Conservation (phyloP, 805 yeast species). For the Candida succiphila region DNA sequence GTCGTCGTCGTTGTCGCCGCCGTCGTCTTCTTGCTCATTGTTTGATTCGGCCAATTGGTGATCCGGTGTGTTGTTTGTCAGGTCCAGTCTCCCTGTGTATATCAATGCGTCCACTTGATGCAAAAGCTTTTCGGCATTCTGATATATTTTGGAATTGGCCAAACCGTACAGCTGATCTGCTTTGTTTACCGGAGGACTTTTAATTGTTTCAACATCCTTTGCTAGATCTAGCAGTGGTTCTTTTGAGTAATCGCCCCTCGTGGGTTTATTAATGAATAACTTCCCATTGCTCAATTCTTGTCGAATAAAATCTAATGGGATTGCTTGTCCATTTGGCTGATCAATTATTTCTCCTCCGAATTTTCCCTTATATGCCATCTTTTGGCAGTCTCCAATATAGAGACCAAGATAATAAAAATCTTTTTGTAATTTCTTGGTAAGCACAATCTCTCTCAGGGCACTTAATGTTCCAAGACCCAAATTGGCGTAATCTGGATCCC, state of each 20-base stretch:
- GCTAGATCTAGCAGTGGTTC: conserved; percentile 4
- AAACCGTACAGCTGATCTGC: conserved; percentile 32
- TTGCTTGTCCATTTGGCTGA: no score
- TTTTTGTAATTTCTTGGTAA: conserved; percentile 36
- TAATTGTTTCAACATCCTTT: conserved; percentile 7
- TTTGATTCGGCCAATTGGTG: neutral
- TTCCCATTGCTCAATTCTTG: no score
- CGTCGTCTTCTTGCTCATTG: conserved; percentile 3
- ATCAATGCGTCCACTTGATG: no score
- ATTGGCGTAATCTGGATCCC: conserved; percentile 72
- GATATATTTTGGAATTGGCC: conserved; percentile 18
- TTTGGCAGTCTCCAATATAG: conserved; percentile 67
- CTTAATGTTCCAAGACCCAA: conserved; percentile 71
- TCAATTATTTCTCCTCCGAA: conserved; percentile 73
- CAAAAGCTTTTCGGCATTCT: conserved; percentile 4
- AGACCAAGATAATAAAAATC: conserved; percentile 72
- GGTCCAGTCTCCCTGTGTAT: no score
- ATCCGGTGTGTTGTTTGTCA: neutral
- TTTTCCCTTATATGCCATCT: conserved; percentile 73
- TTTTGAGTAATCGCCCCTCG: conserved; percentile 3
- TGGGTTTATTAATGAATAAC: conserved; percentile 1
- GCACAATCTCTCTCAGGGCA: conserved; percentile 58
- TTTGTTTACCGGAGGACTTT: conserved; percentile 5
- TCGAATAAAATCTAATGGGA: no score
- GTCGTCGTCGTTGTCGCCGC: conserved; percentile 7